Base-by-base conservation (phyloP, 345 rosid genomes). In the Tarenaya hassleriana region DNA sequence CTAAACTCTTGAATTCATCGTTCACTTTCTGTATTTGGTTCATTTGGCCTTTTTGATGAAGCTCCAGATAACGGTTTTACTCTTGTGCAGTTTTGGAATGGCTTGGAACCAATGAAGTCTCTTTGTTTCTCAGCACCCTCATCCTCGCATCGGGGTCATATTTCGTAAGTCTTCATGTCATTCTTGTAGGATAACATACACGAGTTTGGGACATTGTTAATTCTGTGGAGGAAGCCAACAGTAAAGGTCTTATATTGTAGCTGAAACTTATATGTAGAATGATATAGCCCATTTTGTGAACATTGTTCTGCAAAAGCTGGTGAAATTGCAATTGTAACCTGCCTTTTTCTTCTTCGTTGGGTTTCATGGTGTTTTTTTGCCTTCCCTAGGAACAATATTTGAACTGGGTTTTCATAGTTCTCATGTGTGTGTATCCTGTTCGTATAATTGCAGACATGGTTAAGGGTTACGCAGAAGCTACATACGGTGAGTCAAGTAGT, bases 391-490 rank as follows among this genome's bases (percentile, higher is more conserved):
- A n/a, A n/a, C n/a, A n/a, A n/a, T n/a, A n/a, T n/a, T n/a, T n/a
- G n/a, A n/a, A n/a, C n/a, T n/a, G n/a, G n/a, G n/a, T n/a, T n/a
- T n/a, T n/a, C n/a, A 16, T 7, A 38, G 35, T 46, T 38, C 60
- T 58, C 34, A 41, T 58, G 24, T 11, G 16, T 41, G 10, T 55
- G 10, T 31, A 24, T 64, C 54, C n/a, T n/a, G 5, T 24, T 24
- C 5, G 2, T 5, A 37, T 56, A 16, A 52, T 55, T 60, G 69
- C 69, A 88, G 95, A 68, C 88, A 35, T 64, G 91, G 79, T 64
- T 88, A 52, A 80, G 97, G 56, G 88, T 86, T 46, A 79, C 88
- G 0, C 97, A 89, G 45, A 60, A 73, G 45, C 69, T 81, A 41
- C 95, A 83, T 54, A 86, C 90, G 6, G 21, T 73, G 45, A 68